A percentile compares a stretch with the other conserved stretches of the same genome.
phyloP scores from a whole-genome alignment of 2,329 filamentous ascomycete genomes.

The Cladosporium sp. region DNA sequence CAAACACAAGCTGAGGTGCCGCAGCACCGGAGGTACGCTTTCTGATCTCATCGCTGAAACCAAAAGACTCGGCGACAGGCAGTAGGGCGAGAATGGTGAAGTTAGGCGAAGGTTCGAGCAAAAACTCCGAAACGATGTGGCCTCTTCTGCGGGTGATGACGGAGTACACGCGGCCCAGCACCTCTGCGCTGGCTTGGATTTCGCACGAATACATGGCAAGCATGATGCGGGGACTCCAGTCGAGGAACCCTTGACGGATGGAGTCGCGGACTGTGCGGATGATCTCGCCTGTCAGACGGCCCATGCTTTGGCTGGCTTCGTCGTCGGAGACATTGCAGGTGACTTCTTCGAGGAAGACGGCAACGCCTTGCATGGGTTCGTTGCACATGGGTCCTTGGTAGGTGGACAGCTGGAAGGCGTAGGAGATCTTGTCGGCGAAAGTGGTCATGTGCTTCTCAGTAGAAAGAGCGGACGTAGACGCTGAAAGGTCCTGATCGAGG shows the following conservation, averaged over 20 bases:
- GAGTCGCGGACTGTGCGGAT: slow-evolving; percentile 83
- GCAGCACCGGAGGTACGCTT: slow-evolving; percentile 89
- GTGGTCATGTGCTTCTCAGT: slow-evolving; percentile 20
- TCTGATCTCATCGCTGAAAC: slow-evolving; percentile 92
- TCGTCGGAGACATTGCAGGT: slow-evolving; percentile 53
- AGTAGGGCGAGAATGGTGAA: slow-evolving; percentile 88
- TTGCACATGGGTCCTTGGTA: slow-evolving; percentile 85
- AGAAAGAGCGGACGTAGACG: neutral
- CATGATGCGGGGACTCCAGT: slow-evolving; percentile 93
- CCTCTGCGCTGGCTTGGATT: slow-evolving; percentile 92
- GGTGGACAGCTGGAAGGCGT: slow-evolving; percentile 91
- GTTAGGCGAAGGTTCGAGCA: slow-evolving; percentile 94
- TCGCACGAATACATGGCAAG: slow-evolving; percentile 98
- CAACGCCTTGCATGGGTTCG: slow-evolving; percentile 89
- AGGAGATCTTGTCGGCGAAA: slow-evolving; percentile 62
- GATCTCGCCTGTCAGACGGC: slow-evolving; percentile 84
- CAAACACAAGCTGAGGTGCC: slow-evolving; percentile 87
- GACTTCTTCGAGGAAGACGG: slow-evolving; percentile 82
- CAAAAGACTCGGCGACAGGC: slow-evolving; percentile 91
- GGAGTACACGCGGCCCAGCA: slow-evolving; percentile 90
- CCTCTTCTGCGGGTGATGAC: slow-evolving; percentile 95
- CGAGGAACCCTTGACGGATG: slow-evolving; percentile 82
- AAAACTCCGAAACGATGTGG: slow-evolving; percentile 79
- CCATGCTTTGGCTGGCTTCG: slow-evolving; percentile 62
- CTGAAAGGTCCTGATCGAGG: slow-evolving; percentile 23